Evolutionary conservation across 805 yeast genomes (phyloP), one percentile per base, ranked within the genome.

Genomic region (Candida odintsovae): DNA sequence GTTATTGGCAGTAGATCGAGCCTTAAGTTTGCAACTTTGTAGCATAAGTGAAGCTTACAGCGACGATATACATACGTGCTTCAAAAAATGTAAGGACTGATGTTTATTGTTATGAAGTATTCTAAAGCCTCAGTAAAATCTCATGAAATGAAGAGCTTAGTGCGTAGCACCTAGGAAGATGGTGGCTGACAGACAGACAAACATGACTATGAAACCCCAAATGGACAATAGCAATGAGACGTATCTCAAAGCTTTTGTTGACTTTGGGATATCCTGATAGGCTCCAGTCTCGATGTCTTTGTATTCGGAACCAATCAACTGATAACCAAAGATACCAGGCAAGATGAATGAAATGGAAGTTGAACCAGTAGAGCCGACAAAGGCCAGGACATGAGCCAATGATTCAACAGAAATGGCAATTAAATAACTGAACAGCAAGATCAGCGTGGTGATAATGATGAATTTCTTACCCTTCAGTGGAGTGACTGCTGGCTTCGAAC

Each of bases 301-400:
- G 46, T 48, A 56, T 41, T 71, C 75, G 6, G 77, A 66, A n/a
- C 80, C 83, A 45, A 86, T 76, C 49, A 90, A 70, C 55, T 77
- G 81, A 66, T 77, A 88, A 4, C 92, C 95, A 61, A 90, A 88
- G 20, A 88, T 68, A 0, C 97, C 97, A 0, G 97, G 97, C 41
- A 90, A 71, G 25, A 88, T 89, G 61, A 90, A 90, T 12, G 96
- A 89, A 43, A 90, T 89, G 6, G 95, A 79, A 0, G 97, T 90
- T 1, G 96, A 87, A 0, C 97, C 97, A 0, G 96, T 89, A 1
- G 96, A 86, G 2, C 97, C 97, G 4, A 90, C 96, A 52, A 90
- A 71, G 2, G 96, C 90, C 54, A 90, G 69, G 13, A 90, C 90
- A 41, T 82, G 76, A 23, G 92, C 95, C 54, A 90, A 77, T 0